These are phyloP conservation scores for Tagetes erecta DNA, from an alignment of 129 eudicot species.

Conservation along the genomic window DNA sequence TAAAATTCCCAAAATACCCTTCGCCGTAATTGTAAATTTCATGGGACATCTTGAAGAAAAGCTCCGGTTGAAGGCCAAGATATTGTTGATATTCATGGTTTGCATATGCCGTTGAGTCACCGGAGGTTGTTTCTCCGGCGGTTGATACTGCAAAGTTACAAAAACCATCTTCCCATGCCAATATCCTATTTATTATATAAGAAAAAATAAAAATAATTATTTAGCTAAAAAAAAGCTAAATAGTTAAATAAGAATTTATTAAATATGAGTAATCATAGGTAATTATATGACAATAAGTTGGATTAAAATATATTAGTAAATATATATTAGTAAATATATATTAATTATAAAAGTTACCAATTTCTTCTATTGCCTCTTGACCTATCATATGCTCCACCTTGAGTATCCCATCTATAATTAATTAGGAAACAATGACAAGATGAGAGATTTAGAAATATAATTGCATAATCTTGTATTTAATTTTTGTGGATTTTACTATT, in stretches of 20 bases:
- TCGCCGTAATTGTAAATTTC: slow-evolving; percentile 98
- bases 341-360: slow-evolving; percentile 48
- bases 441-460: neutral
- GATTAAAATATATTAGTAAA: neutral
- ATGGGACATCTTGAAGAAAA: slow-evolving; percentile 99
- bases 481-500: too few species aligned
- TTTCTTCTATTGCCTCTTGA: slow-evolving; percentile 97
- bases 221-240: neutral
- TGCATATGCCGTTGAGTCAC: slow-evolving; percentile 48
- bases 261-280: neutral
- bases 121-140: slow-evolving; percentile 53
- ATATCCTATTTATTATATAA: slow-evolving; percentile 54
- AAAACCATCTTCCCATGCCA: slow-evolving; percentile 99
- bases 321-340: too few species aligned
- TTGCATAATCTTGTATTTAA: too few species aligned
- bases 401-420: slow-evolving; percentile 81
- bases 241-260: neutral
- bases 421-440: neutral
- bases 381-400: slow-evolving; percentile 97
- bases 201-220: neutral
- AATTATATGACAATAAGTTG: neutral
- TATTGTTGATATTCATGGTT: slow-evolving; percentile 55
- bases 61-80: slow-evolving; percentile 92
- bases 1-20: slow-evolving; percentile 58
- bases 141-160: slow-evolving; percentile 93